phyloP scores from a whole-genome alignment of 345 rosid genomes.

The Moricandia arvensis region DNA sequence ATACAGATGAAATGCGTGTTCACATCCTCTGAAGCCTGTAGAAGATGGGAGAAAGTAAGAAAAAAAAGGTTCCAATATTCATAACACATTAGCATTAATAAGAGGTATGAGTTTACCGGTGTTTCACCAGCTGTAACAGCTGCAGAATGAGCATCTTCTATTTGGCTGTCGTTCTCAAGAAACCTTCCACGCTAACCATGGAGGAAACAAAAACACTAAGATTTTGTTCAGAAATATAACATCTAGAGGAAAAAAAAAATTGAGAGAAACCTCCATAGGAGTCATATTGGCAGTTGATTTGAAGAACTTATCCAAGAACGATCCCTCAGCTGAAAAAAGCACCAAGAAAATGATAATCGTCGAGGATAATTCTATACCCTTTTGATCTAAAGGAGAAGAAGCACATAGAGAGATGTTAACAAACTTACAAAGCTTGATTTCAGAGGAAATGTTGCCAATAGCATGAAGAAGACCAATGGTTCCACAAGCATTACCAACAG shows the following conservation, averaged over 20 bases:
- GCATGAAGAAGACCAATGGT: slow-evolving; percentile 96
- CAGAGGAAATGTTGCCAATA: slow-evolving; percentile 76
- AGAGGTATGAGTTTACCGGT: slow-evolving; percentile 38
- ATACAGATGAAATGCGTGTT: slow-evolving; percentile 86
- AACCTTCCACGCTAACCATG: slow-evolving; percentile 55
- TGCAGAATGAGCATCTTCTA: slow-evolving; percentile 88
- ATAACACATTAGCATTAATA: background rate
- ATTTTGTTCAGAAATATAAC: background rate
- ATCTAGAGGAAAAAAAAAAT: background rate
- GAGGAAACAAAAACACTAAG: background rate
- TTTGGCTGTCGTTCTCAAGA: slow-evolving; percentile 73
- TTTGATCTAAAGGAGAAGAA: background rate
- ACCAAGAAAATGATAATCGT: slow-evolving; percentile 4
- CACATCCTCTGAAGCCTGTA: slow-evolving; percentile 73
- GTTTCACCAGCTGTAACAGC: slow-evolving; percentile 91
- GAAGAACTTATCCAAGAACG: slow-evolving; percentile 74
- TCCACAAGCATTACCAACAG: slow-evolving; percentile 98
- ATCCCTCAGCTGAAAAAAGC: slow-evolving; percentile 55
- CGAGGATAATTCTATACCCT: background rate
- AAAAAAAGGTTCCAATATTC: background rate
- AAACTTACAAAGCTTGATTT: slow-evolving; percentile 68
- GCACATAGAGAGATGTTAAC: background rate
- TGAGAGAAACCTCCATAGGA: slow-evolving; percentile 59
- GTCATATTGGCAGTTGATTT: slow-evolving; percentile 74
- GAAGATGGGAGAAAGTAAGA: too few species aligned